Conservation (phyloP, 306 rosid species). For the Cajanus cajan region DNA sequence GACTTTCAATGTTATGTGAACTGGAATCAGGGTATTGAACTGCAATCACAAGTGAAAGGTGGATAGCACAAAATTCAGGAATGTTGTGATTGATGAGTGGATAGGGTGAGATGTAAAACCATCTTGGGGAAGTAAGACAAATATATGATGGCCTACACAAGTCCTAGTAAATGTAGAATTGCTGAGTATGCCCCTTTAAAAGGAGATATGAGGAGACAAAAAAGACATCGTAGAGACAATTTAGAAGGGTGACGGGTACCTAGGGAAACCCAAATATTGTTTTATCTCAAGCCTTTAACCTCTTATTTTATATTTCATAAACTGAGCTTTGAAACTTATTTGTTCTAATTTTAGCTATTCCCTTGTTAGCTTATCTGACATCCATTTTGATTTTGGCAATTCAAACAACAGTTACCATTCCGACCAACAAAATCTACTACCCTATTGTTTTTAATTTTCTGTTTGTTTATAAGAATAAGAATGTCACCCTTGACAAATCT, state of each 20-base stretch:
- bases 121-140: background rate
- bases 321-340: background rate
- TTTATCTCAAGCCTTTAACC: constrained; percentile 1
- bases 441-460: background rate
- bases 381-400: background rate
- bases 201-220: background rate
- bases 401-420: background rate
- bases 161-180: background rate
- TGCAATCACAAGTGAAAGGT: background rate
- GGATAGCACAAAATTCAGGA: background rate
- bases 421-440: background rate
- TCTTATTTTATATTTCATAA: constrained; percentile 1
- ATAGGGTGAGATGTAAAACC: background rate
- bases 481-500: background rate
- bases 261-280: background rate
- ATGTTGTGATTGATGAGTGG: background rate
- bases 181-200: background rate
- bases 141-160: background rate
- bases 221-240: background rate
- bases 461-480: background rate
- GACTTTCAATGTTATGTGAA: background rate
- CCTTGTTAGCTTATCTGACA: background rate
- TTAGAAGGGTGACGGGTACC: background rate
- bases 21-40: background rate
- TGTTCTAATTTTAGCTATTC: background rate